These are phyloP conservation scores for Porcisia hertigi DNA, from an alignment of 208 protist species.

Conservation along the genomic window DNA sequence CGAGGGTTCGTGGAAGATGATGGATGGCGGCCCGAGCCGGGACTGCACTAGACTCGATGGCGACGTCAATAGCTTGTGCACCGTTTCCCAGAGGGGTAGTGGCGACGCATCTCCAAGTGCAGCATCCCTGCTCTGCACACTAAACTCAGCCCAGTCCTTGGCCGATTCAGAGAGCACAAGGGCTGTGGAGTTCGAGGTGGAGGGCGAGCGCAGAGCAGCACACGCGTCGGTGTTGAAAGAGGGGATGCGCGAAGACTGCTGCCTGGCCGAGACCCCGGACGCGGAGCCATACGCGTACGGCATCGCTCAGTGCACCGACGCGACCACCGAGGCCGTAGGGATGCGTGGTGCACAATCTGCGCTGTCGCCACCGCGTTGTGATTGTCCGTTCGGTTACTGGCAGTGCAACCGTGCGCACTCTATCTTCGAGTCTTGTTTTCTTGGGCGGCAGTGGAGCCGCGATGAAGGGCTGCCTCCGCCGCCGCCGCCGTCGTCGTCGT, in stretches of 20 bases:
- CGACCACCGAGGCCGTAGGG: not conserved
- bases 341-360: not conserved
- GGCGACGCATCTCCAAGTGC: not conserved
- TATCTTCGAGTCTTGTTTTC: slow-evolving; percentile 66
- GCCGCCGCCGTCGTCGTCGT: not conserved
- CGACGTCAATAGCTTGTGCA: not conserved
- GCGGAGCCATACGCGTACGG: slow-evolving; percentile 9
- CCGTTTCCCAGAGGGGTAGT: not conserved
- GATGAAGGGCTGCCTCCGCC: not conserved
- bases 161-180: slow-evolving; percentile 2
- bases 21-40: not conserved
- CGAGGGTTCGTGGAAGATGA: not conserved
- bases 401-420: slow-evolving; percentile 64
- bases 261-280: slow-evolving; percentile 6
- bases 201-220: not conserved
- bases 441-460: slow-evolving; percentile 47
- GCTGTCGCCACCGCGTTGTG: slow-evolving; percentile 6
- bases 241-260: not conserved
- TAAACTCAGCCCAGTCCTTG: not conserved
- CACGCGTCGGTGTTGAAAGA: not conserved
- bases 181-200: not conserved
- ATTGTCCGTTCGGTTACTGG: slow-evolving; percentile 54
- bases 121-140: not conserved
- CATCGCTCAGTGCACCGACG: not conserved
- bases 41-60: not conserved